phyloP scores from a whole-genome alignment of 805 yeast species.

The Groenewaldozyma tartarivorans region DNA sequence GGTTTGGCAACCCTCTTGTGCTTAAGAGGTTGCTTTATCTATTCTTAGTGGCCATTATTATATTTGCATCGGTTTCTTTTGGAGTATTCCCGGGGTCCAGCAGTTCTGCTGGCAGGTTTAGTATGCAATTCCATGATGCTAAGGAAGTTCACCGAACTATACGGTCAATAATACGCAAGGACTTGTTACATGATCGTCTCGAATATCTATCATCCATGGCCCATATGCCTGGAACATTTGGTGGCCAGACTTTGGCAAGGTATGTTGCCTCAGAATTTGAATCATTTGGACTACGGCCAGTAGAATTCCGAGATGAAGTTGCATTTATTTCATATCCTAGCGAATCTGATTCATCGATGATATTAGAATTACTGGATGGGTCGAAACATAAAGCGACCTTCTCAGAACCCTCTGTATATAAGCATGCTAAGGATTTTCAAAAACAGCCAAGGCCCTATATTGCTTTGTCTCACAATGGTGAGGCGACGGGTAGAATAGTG shows the following conservation, averaged over 20 bases:
- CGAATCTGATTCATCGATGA: slow-evolving; percentile 20
- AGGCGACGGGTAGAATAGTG: slow-evolving; percentile 41
- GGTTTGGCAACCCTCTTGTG: slow-evolving; percentile 78
- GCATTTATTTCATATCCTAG: slow-evolving; percentile 63
- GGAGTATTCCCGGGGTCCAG: slow-evolving; percentile 42
- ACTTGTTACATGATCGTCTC: slow-evolving; percentile 52
- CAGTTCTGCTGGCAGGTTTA: slow-evolving; percentile 22
- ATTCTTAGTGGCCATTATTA: slow-evolving; percentile 45
- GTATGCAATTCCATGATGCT: slow-evolving; percentile 48
- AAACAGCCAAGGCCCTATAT: slow-evolving; percentile 37
- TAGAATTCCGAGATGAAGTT: slow-evolving; percentile 42
- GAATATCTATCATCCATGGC: slow-evolving; percentile 74
- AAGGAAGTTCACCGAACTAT: slow-evolving; percentile 41
- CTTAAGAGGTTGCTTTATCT: slow-evolving; percentile 71
- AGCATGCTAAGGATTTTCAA: slow-evolving; percentile 18
- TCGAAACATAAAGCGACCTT: slow-evolving; percentile 30
- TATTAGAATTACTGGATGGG: slow-evolving; percentile 23
- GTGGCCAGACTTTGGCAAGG: slow-evolving; percentile 63
- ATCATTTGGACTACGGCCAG: slow-evolving; percentile 44
- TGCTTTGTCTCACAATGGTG: slow-evolving; percentile 57
- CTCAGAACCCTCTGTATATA: slow-evolving; percentile 25
- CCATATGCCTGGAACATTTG: slow-evolving; percentile 81
- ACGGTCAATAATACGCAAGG: slow-evolving; percentile 42
- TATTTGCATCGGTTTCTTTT: slow-evolving; percentile 49
- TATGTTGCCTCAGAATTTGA: slow-evolving; percentile 53